phyloP scores from a whole-genome alignment of 208 protist genomes.

The Angomonas ambiguus region DNA sequence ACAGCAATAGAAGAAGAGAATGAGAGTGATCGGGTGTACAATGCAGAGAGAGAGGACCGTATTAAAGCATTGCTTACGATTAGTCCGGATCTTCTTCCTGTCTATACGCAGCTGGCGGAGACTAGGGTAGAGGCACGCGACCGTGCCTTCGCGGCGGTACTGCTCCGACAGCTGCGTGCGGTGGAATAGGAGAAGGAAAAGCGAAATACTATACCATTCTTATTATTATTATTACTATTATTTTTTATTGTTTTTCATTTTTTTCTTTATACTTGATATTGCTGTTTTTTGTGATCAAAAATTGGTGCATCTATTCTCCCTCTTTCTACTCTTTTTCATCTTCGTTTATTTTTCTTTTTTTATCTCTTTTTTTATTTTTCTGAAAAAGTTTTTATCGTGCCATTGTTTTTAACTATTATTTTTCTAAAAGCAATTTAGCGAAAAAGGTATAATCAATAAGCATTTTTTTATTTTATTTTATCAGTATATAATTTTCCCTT shows the following conservation, averaged over 20 bases:
- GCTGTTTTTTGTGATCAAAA: not conserved
- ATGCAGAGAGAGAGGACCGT: too few species aligned
- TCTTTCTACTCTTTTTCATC: not conserved
- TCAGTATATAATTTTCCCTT: slow-evolving; percentile 6
- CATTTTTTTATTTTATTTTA: slow-evolving; percentile 13
- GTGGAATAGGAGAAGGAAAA: too few species aligned
- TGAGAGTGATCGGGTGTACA: too few species aligned
- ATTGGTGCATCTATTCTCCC: not conserved
- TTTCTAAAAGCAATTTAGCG: not conserved
- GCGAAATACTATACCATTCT: too few species aligned
- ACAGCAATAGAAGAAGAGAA: too few species aligned
- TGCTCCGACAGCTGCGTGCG: too few species aligned
- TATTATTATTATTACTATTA: not conserved
- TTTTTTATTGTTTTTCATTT: slow-evolving; percentile 14
- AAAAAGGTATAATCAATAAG: slow-evolving; percentile 1
- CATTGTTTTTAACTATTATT: slow-evolving; percentile 8
- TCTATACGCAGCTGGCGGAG: slow-evolving; percentile 36
- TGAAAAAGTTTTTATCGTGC: slow-evolving; percentile 4
- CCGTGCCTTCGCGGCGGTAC: slow-evolving; percentile 30
- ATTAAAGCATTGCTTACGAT: not conserved
- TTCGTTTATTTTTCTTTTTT: slow-evolving; percentile 12
- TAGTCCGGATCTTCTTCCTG: slow-evolving; percentile 8
- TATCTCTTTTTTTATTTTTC: slow-evolving; percentile 4
- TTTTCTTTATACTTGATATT: slow-evolving; percentile 10
- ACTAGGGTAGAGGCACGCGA: slow-evolving; percentile 27